Evolutionary conservation across 2,329 filamentous ascomycete species (phyloP).

Genomic region (Mollisia scopiformis): DNA sequence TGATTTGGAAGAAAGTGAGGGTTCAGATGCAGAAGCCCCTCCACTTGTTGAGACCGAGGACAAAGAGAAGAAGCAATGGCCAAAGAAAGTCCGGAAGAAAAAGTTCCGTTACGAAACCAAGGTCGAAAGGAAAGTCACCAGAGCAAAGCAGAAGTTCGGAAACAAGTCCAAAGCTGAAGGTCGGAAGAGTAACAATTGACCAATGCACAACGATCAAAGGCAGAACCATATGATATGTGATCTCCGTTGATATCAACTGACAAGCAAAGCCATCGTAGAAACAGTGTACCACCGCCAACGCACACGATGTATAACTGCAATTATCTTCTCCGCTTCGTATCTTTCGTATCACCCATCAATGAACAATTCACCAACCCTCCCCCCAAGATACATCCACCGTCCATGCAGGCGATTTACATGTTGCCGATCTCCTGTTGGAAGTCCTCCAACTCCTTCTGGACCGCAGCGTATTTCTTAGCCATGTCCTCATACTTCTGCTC

Average conservation of each 20-base stretch:
- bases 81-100: constrained; percentile 77
- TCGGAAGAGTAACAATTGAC: constrained; percentile 34
- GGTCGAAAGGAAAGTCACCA: constrained; percentile 75
- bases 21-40: constrained; percentile 37
- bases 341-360: constrained; percentile 23
- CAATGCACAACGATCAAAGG: not conserved
- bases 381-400: not conserved
- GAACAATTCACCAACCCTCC: constrained; percentile 8
- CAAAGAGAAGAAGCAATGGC: constrained; percentile 51
- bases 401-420: constrained; percentile 60
- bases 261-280: constrained; percentile 27
- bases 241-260: constrained; percentile 19
- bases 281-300: constrained; percentile 32
- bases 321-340: constrained; percentile 17
- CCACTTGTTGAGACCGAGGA: constrained; percentile 37
- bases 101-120: constrained; percentile 95
- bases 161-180: constrained; percentile 44
- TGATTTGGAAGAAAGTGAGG: constrained; percentile 39
- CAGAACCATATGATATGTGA: not conserved
- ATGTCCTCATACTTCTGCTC: constrained; percentile 98
- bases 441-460: constrained; percentile 90
- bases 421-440: constrained; percentile 91
- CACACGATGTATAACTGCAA: constrained; percentile 31
- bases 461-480: constrained; percentile 80
- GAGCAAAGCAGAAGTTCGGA: constrained; percentile 72